Percentiles rank a stretch among this genome's conserved stretches.
Evolutionary conservation across 129 eudicot genomes (phyloP).

Genomic region (Tagetes patula): DNA sequence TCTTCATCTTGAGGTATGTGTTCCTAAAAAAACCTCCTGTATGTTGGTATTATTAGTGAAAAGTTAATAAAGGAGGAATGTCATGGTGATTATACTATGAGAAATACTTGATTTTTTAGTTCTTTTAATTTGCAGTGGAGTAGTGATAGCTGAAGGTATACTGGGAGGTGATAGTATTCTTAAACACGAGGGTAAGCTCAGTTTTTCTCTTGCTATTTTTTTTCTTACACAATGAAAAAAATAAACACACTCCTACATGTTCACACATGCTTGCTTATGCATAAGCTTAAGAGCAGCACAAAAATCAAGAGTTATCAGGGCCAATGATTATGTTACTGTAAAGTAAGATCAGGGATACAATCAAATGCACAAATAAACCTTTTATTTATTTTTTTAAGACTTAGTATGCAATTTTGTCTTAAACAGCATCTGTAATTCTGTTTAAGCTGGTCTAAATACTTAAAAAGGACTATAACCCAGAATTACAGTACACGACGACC

Average conservation of each 20-base stretch:
- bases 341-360: background rate
- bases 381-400: background rate
- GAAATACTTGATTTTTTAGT: background rate
- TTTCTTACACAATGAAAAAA: background rate
- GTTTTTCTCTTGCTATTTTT: background rate
- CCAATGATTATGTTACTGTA: background rate
- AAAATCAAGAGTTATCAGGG: background rate
- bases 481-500: background rate
- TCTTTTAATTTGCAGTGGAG: constrained; percentile 61
- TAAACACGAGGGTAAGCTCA: constrained; percentile 53
- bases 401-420: background rate
- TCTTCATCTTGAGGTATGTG: constrained; percentile 80
- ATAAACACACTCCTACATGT: background rate
- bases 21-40: constrained; percentile 18
- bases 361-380: background rate
- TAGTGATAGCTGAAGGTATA: constrained; percentile 92
- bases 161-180: constrained; percentile 58
- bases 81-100: background rate
- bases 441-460: background rate
- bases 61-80: constrained; percentile 8
- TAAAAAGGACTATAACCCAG: background rate
- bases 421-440: background rate
- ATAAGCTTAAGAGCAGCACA: background rate
- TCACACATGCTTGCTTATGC: background rate
- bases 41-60: background rate